Conservation (phyloP, 805 yeast genomes). For the Yamadazyma kitorensis region DNA sequence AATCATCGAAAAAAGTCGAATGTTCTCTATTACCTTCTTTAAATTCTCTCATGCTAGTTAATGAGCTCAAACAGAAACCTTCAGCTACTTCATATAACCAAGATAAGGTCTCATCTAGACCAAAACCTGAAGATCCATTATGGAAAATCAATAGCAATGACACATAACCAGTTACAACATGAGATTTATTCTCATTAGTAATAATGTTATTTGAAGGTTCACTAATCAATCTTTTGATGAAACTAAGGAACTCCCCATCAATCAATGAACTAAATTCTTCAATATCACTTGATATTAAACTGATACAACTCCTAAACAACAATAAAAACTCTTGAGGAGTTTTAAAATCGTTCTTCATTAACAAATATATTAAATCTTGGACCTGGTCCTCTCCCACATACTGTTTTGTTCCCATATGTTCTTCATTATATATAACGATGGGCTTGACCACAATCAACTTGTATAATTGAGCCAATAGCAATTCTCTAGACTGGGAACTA, state of each 20-base stretch:
- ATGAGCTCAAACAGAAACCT: conserved; percentile 29
- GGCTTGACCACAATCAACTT: conserved; percentile 45
- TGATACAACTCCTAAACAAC: conserved; percentile 38
- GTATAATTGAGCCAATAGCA: conserved; percentile 49
- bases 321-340: conserved; percentile 40
- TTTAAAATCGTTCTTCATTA: conserved; percentile 31
- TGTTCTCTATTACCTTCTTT: conserved; percentile 43
- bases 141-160: conserved; percentile 42
- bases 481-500: conserved; percentile 45
- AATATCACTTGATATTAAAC: conserved; percentile 45
- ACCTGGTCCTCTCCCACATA: conserved; percentile 38
- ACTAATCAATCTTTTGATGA: conserved; percentile 25
- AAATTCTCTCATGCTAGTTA: conserved; percentile 27
- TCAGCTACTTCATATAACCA: conserved; percentile 46
- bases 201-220: conserved; percentile 34
- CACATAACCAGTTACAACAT: conserved; percentile 35
- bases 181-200: conserved; percentile 37
- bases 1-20: conserved; percentile 37
- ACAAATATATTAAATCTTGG: conserved; percentile 30
- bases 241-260: conserved; percentile 26
- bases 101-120: conserved; percentile 44
- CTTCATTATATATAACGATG: conserved; percentile 32
- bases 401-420: conserved; percentile 31
- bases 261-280: conserved; percentile 47
- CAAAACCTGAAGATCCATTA: conserved; percentile 49